Conservation (phyloP, 2,329 filamentous ascomycete genomes). For the Alternaria rosae region DNA sequence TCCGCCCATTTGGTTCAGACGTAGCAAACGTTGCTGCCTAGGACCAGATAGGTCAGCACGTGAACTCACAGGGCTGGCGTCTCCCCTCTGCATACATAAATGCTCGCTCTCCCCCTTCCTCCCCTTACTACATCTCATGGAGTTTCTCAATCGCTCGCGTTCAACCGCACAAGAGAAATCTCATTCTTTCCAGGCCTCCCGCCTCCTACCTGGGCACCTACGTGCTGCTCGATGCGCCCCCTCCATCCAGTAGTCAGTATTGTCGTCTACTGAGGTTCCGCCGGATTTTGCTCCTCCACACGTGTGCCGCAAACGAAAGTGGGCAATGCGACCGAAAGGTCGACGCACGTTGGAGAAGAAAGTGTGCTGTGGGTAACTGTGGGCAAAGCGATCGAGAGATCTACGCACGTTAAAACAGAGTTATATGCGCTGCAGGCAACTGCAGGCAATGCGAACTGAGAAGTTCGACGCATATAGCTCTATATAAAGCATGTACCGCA, state of each 20-base stretch:
- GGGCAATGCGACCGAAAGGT: background rate
- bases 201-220: background rate
- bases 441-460: background rate
- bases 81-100: background rate
- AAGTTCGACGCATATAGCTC: too few relatives aligned
- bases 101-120: background rate
- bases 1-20: background rate
- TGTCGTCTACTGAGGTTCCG: background rate
- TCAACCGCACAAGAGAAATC: background rate
- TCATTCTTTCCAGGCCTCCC: background rate
- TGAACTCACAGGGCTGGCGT: background rate
- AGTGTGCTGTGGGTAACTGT: background rate
- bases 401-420: background rate
- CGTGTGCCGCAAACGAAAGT: background rate
- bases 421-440: background rate
- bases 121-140: background rate
- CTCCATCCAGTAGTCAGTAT: background rate
- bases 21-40: background rate
- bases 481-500: too few relatives aligned
- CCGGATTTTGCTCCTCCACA: fast-evolving
- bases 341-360: background rate
- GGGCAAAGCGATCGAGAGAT: background rate
- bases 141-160: background rate
- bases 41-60: background rate
- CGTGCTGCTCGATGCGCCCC: background rate